Base-by-base conservation (phyloP, 164 flowering plant genomes). In the Umbilicus rupestris region DNA sequence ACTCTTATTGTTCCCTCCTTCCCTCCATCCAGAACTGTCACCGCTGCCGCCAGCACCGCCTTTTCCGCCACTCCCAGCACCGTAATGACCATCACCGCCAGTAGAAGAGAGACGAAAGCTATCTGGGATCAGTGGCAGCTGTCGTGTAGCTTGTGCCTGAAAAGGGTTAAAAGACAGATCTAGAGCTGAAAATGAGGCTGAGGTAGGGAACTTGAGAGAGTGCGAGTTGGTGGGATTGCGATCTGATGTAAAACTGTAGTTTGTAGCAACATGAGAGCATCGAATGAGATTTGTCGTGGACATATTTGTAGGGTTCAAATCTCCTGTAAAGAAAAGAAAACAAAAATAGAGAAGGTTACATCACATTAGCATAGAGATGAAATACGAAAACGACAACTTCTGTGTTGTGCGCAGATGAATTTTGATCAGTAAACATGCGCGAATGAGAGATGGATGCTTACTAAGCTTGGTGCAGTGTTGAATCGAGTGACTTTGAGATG, bases 1-100 rank as follows among this genome's bases (percentile, higher is more conserved):
- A 57, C 69, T 28, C 33, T 55, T 67, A 26, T 63, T n/a, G n/a
- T n/a, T n/a, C n/a, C 72, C 31, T 41, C 73, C 19, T 62, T 29
- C 46, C 60, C 57, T n/a, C 71, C 76, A n/a, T 12, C 66, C 77
- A 24, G 71, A 66, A 6, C 70, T 64, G 22, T 66, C 66, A 26
- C 74, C 71, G 10, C 73, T 73, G 11, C 74, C 47, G 19, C 60
- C 64, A 24, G 62, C 68, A 7, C 66, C 76, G 1, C 72, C 73
- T 19, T 64, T 33, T 33, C 72, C 64, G 15, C 64, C 58, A 10
- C 62, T 52, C 0, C 76, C 70, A 15, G 35, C 44, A 66, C 37
- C 47, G 10, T 33, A 35, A 12, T 41, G 24, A 19, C 62, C 42
- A 33, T 39, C 16, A 16, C 73, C 77, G 6, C 64, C 70, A 52